These are phyloP conservation scores for Syncephalis fuscata DNA, from an alignment of 371 early-diverging fungal species.

Conservation along the genomic window DNA sequence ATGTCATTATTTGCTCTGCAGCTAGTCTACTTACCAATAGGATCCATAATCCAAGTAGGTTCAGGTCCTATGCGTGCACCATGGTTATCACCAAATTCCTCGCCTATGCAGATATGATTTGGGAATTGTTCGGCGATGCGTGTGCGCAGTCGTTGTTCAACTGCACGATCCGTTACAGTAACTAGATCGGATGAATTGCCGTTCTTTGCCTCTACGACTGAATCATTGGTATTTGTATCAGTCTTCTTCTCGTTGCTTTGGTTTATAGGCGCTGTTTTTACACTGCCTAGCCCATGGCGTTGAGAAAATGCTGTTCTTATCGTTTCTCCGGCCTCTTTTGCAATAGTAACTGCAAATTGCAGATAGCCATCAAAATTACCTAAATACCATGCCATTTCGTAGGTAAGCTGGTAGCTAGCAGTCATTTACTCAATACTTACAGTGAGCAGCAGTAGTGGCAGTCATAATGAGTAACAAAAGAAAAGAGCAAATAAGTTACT, in stretches of 20 bases:
- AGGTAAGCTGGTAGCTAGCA: too few relatives aligned
- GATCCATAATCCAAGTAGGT: constrained; percentile 88
- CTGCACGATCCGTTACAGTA: constrained; percentile 65
- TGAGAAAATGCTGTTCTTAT: constrained; percentile 2
- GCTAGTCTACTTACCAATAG: constrained; percentile 37
- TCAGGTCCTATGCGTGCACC: constrained; percentile 38
- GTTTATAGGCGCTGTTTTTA: too few relatives aligned
- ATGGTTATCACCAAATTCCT: constrained; percentile 55
- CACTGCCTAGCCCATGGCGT: too few relatives aligned
- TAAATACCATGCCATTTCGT: too few relatives aligned
- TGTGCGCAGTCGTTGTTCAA: constrained; percentile 49
- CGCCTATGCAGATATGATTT: constrained; percentile 66
- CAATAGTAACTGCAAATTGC: not conserved
- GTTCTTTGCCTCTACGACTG: constrained; percentile 14
- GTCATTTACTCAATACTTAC: too few relatives aligned
- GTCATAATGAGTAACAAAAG: too few relatives aligned
- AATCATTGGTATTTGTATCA: too few relatives aligned
- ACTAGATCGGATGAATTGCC: constrained; percentile 69
- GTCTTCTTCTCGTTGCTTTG: too few relatives aligned
- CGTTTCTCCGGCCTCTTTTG: not conserved
- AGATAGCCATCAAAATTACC: not conserved
- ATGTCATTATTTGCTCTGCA: too few relatives aligned
- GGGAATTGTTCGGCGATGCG: constrained; percentile 39
- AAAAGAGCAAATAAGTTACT: too few relatives aligned
- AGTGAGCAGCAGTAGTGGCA: too few relatives aligned